phyloP scores from a whole-genome alignment of 495 filamentous ascomycete genomes.

The Penicillium bovifimosum region DNA sequence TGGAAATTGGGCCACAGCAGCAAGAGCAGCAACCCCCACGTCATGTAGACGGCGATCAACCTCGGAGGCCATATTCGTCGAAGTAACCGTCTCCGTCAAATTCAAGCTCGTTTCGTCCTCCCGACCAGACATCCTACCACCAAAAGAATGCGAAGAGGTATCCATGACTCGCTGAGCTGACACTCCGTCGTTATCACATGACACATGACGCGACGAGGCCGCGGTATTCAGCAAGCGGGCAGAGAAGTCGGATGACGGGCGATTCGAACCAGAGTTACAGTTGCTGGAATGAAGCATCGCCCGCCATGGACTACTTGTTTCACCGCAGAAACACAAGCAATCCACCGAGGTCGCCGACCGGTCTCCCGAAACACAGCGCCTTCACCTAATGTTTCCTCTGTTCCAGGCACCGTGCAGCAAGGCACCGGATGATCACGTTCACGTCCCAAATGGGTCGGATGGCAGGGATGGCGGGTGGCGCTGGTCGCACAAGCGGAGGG shows the following conservation, averaged over 20 bases:
- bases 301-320: conserved; percentile 10
- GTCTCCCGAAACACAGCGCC: background rate
- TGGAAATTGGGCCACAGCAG: conserved; percentile 33
- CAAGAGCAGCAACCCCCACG: conserved; percentile 30
- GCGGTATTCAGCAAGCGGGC: conserved; percentile 1
- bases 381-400: background rate
- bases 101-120: conserved; percentile 7
- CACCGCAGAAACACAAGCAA: background rate
- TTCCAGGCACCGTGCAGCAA: conserved; percentile 11
- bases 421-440: conserved; percentile 6
- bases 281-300: conserved; percentile 19
- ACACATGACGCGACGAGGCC: conserved; percentile 17
- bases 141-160: conserved; percentile 5
- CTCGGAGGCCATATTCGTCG: conserved; percentile 7
- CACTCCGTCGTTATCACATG: conserved; percentile 16
- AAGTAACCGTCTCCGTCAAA: conserved; percentile 4
- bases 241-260: conserved; percentile 8
- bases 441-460: background rate
- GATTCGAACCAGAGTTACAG: conserved; percentile 4
- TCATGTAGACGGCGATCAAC: conserved; percentile 22
- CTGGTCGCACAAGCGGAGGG: conserved; percentile 8
- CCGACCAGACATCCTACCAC: background rate
- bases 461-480: conserved; percentile 10
- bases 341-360: background rate
- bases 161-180: conserved; percentile 21